Percentiles rank a stretch among this genome's conserved stretches.
These are phyloP conservation scores for Bretschneidera sinensis DNA, from an alignment of 345 rosid species.

Conservation along the genomic window DNA sequence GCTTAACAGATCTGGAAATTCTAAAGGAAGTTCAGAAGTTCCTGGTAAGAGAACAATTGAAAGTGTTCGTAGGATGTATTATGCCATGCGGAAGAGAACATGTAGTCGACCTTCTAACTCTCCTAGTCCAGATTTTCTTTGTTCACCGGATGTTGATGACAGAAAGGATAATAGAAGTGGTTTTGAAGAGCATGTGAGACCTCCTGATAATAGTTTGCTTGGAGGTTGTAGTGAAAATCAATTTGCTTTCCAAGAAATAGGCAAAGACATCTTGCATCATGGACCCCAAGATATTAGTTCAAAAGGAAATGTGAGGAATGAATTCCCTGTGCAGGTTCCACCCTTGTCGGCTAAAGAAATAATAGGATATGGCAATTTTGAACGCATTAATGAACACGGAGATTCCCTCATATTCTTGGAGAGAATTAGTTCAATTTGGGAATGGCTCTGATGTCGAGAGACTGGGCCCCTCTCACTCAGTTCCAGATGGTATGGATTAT, in stretches of 20 bases:
- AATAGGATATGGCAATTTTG: not conserved
- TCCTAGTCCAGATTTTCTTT: slow-evolving; percentile 6
- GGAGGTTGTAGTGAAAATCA: slow-evolving; percentile 17
- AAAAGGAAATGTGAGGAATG: slow-evolving; percentile 1
- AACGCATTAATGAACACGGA: slow-evolving; percentile 9
- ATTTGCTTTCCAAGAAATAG: slow-evolving; percentile 16
- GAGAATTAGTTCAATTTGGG: slow-evolving; percentile 12
- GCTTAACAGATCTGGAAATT: slow-evolving; percentile 19
- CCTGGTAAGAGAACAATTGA: slow-evolving; percentile 35
- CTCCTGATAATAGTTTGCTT: slow-evolving; percentile 6
- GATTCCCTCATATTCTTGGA: slow-evolving; percentile 11
- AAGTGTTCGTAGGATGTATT: slow-evolving; percentile 27
- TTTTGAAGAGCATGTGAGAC: slow-evolving; percentile 10
- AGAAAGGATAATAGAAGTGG: not conserved
- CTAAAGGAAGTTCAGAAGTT: slow-evolving; percentile 19
- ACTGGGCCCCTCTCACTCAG: slow-evolving; percentile 10
- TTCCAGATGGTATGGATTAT: slow-evolving; percentile 23
- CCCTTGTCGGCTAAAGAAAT: slow-evolving; percentile 5
- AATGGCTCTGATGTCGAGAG: slow-evolving; percentile 19
- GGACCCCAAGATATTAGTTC: slow-evolving; percentile 4
- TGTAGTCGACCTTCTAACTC: slow-evolving; percentile 15
- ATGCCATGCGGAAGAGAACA: slow-evolving; percentile 28
- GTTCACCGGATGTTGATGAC: slow-evolving; percentile 12
- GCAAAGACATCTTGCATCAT: slow-evolving; percentile 2
- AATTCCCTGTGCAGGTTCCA: not conserved